phyloP scores from a whole-genome alignment of 1,284 basidiomycete genomes.

The Sutorius eximius region DNA sequence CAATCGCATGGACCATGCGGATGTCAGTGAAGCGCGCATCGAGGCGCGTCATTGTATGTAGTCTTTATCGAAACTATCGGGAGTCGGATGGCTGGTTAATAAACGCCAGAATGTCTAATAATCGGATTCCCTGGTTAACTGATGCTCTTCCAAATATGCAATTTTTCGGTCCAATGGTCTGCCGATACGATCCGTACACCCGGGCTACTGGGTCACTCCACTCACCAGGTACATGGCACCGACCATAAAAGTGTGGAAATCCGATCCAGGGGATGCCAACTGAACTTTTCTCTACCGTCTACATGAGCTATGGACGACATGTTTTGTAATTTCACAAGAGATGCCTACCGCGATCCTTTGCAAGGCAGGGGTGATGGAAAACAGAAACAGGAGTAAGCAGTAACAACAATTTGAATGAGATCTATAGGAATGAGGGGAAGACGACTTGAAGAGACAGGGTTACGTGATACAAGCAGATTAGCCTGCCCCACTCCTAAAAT shows the following conservation, averaged over 20 bases:
- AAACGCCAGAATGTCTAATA: too few species aligned
- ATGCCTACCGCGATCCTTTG: slow-evolving; percentile 12
- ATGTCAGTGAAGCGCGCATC: too few species aligned
- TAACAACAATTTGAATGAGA: slow-evolving; percentile 2
- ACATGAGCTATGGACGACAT: slow-evolving; percentile 33
- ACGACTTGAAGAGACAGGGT: slow-evolving; percentile 21
- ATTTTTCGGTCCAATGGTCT: too few species aligned
- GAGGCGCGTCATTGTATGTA: too few species aligned
- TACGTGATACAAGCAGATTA: slow-evolving; percentile 3
- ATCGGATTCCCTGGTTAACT: too few species aligned
- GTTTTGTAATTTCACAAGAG: slow-evolving; percentile 9
- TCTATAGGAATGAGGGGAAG: slow-evolving; percentile 23
- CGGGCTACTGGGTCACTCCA: slow-evolving; percentile 2
- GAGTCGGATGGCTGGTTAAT: too few species aligned
- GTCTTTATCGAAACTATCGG: too few species aligned
- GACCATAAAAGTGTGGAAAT: slow-evolving; percentile 12
- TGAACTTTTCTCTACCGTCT: slow-evolving; percentile 32
- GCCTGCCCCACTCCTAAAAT: slow-evolving; percentile 15
- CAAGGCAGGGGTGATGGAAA: slow-evolving; percentile 12
- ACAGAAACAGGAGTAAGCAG: slow-evolving; percentile 8
- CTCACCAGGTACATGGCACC: slow-evolving; percentile 38
- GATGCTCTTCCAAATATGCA: too few species aligned
- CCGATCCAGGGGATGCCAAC: background rate
- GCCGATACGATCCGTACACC: too few species aligned
- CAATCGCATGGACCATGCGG: too few species aligned